These are phyloP conservation scores for Leptographium galeiforme DNA, from an alignment of 2,329 filamentous ascomycete species.

Conservation along the genomic window DNA sequence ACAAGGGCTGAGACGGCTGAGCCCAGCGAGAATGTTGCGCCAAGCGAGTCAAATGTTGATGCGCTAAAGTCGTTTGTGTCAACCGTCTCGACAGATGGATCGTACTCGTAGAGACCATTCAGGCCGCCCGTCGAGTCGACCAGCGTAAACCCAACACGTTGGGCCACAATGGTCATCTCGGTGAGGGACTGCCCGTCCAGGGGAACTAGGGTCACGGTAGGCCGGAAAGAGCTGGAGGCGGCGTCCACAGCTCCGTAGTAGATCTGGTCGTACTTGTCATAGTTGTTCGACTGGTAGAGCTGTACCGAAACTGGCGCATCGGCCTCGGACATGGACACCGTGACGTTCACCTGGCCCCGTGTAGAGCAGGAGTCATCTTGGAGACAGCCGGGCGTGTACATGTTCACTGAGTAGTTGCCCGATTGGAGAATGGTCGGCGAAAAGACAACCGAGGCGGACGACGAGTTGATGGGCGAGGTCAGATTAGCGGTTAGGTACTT, in stretches of 20 bases:
- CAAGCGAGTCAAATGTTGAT: constrained; percentile 66
- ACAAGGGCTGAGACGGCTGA: constrained; percentile 61
- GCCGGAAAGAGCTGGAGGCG: constrained; percentile 58
- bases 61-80: constrained; percentile 49
- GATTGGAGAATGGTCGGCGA: constrained; percentile 73
- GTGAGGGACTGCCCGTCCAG: constrained; percentile 46
- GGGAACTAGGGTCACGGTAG: constrained; percentile 66
- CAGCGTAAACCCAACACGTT: constrained; percentile 66
- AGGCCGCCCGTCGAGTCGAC: constrained; percentile 64
- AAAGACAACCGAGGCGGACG: constrained; percentile 61
- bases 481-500: constrained; percentile 64
- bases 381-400: constrained; percentile 86
- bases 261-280: constrained; percentile 91
- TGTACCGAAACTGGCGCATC: constrained; percentile 38
- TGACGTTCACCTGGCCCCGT: constrained; percentile 70
- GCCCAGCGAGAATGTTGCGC: constrained; percentile 50
- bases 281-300: constrained; percentile 85
- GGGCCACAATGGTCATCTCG: constrained; percentile 71
- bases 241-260: constrained; percentile 78
- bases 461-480: constrained; percentile 36
- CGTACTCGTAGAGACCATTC: constrained; percentile 83
- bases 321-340: constrained; percentile 26
- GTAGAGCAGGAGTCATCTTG: constrained; percentile 63
- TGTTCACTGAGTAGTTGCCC: constrained; percentile 79
- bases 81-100: constrained; percentile 48